Conservation (phyloP, 768 basidiomycete genomes). For the Amanita phalloides region DNA sequence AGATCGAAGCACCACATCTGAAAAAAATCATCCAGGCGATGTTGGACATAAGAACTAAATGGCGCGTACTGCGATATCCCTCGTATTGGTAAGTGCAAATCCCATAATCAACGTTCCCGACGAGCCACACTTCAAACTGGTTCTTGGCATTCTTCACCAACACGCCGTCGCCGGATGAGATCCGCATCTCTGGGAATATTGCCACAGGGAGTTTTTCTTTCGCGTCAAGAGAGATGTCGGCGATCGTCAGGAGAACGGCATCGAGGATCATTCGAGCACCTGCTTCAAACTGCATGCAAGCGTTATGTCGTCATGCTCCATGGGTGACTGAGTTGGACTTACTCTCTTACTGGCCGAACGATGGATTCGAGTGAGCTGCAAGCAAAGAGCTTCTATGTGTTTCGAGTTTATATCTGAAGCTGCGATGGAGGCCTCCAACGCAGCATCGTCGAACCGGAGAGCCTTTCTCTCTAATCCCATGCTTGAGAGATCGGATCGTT, state of each 20-base stretch:
- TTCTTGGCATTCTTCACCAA: slow-evolving; percentile 3
- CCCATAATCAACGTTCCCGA: slow-evolving; percentile 7
- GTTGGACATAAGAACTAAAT: not conserved
- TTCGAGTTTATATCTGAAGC: not conserved
- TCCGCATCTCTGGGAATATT: slow-evolving; percentile 8
- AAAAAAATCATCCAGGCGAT: not conserved
- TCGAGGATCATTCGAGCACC: slow-evolving; percentile 7
- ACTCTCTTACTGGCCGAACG: not conserved
- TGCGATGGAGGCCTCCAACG: not conserved
- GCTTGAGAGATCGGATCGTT: not conserved
- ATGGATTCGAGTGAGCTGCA: slow-evolving; percentile 2
- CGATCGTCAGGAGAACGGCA: slow-evolving; percentile 7
- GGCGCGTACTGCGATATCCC: not conserved
- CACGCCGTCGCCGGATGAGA: slow-evolving; percentile 7
- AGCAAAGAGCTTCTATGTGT: slow-evolving; percentile 2
- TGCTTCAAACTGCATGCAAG: not conserved
- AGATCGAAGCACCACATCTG: not conserved
- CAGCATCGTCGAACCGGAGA: not conserved
- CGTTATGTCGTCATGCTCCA: not conserved
- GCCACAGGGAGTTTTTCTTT: slow-evolving; percentile 6
- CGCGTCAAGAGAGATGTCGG: slow-evolving; percentile 5
- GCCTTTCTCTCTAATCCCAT: not conserved
- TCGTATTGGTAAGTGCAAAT: slow-evolving; percentile 1
- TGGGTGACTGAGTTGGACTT: not conserved
- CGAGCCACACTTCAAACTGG: slow-evolving; percentile 6